Evolutionary conservation across 768 basidiomycete genomes (phyloP).

Genomic region (Pleurotus platypus): DNA sequence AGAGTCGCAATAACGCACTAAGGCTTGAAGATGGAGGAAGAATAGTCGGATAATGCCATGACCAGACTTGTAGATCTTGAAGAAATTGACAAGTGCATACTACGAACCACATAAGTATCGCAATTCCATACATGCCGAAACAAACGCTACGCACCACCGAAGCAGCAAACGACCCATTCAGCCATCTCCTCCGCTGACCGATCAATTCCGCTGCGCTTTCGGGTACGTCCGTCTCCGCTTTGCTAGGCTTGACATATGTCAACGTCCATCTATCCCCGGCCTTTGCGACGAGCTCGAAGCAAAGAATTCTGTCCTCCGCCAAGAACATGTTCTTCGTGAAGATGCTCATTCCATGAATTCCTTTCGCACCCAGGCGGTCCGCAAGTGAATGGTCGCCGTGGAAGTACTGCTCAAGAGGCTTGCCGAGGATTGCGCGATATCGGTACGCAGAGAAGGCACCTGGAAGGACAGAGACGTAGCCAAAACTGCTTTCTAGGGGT

Average conservation of each 20-base stretch:
- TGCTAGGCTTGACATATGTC: conserved; percentile 76
- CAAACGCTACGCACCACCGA: conserved; percentile 30
- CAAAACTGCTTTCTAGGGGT: conserved; percentile 92
- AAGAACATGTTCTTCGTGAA: conserved; percentile 87
- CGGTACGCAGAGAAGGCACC: conserved; percentile 97
- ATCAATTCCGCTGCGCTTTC: conserved; percentile 72
- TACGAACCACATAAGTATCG: conserved; percentile 19
- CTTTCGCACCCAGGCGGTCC: conserved; percentile 88
- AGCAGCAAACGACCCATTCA: conserved; percentile 76
- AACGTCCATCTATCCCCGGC: conserved; percentile 63
- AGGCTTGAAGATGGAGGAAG: conserved; percentile 89
- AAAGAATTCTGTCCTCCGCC: conserved; percentile 52
- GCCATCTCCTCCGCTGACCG: conserved; percentile 72
- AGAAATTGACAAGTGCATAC: conserved; percentile 93
- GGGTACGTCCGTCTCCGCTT: conserved; percentile 76
- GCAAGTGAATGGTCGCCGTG: conserved; percentile 88
- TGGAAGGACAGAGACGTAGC: conserved; percentile 92
- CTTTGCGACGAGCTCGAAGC: conserved; percentile 79
- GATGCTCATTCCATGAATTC: conserved; percentile 95
- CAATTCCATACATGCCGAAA: neutral
- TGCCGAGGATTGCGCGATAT: conserved; percentile 87
- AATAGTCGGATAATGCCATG: conserved; percentile 91
- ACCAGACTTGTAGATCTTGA: conserved; percentile 77
- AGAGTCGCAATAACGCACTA: conserved; percentile 46
- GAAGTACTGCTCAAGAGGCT: conserved; percentile 84